phyloP scores from a whole-genome alignment of 2,329 filamentous ascomycete species.

The Microdochium trichocladiopsis region DNA sequence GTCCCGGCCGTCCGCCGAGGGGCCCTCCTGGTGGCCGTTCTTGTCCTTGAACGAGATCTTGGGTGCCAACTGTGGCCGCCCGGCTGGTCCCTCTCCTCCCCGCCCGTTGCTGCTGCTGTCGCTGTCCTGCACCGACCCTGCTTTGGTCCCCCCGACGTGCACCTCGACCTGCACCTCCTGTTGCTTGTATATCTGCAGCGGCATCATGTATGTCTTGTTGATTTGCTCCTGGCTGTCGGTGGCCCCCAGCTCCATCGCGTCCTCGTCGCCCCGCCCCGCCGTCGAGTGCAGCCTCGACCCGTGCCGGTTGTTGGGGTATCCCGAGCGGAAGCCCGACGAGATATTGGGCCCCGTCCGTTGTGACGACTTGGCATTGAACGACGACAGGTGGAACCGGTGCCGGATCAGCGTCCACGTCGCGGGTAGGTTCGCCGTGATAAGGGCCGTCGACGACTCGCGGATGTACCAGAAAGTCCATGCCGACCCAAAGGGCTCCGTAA shows the following conservation, averaged over 20 bases:
- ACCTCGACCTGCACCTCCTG: not conserved
- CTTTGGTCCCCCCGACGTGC: not conserved
- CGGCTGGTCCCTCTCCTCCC: too few relatives aligned
- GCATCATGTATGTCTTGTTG: slow-evolving; percentile 1
- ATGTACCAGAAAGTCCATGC: slow-evolving; percentile 38
- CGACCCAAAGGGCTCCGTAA: slow-evolving; percentile 28
- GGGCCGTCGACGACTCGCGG: slow-evolving; percentile 35
- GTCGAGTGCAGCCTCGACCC: not conserved
- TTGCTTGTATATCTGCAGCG: not conserved
- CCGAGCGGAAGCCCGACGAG: not conserved
- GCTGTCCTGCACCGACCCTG: not conserved
- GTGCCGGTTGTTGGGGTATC: not conserved
- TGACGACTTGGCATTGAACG: not conserved
- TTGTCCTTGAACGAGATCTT: not conserved
- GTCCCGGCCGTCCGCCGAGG: not conserved
- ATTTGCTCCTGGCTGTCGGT: not conserved
- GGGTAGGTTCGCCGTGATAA: slow-evolving; percentile 35
- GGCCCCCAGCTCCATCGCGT: not conserved
- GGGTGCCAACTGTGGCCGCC: not conserved
- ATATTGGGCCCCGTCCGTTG: not conserved
- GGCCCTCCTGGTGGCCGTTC: not conserved
- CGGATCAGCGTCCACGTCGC: slow-evolving; percentile 34
- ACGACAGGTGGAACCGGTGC: slow-evolving; percentile 22
- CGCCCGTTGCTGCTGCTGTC: not conserved
- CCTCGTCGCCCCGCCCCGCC: not conserved